These are phyloP conservation scores for Carnegiea gigantea DNA, from an alignment of 179 eudicot genomes.

Conservation along the genomic window DNA sequence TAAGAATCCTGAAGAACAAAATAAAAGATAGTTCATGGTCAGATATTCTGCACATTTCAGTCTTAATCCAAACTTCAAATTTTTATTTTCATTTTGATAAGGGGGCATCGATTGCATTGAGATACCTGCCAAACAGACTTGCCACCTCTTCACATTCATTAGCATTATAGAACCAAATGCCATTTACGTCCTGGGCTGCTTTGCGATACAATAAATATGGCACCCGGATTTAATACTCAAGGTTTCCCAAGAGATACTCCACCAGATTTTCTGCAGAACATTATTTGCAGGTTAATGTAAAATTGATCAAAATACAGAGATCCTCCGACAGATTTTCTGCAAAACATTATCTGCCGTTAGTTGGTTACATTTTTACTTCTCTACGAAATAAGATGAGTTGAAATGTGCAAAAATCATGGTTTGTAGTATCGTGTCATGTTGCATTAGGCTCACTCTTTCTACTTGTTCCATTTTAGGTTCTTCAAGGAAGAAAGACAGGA, in stretches of 20 bases:
- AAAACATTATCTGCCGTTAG: too few species aligned
- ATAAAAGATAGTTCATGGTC: neutral
- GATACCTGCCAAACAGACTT: slow-evolving; percentile 81
- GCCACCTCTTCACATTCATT: slow-evolving; percentile 96
- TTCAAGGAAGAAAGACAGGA: too few species aligned
- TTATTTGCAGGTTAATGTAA: neutral
- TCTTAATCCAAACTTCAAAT: neutral
- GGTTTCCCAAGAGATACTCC: slow-evolving; percentile 92
- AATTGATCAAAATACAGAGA: slow-evolving; percentile 1
- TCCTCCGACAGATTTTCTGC: too few species aligned
- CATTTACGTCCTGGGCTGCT: slow-evolving; percentile 94
- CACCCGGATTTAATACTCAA: slow-evolving; percentile 85
- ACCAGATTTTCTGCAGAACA: slow-evolving; percentile 75
- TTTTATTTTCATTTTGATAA: neutral
- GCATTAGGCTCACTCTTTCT: too few species aligned
- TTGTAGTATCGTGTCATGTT: too few species aligned
- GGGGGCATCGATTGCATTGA: neutral
- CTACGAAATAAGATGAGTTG: too few species aligned
- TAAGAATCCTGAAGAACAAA: slow-evolving; percentile 38
- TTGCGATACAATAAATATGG: slow-evolving; percentile 89
- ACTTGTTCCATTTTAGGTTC: too few species aligned
- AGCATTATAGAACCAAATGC: slow-evolving; percentile 94
- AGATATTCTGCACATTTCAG: slow-evolving; percentile 1
- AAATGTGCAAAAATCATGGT: too few species aligned
- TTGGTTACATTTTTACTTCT: too few species aligned